phyloP scores from a whole-genome alignment of 2,329 filamentous ascomycete species.

The Epichloe glyceriae region DNA sequence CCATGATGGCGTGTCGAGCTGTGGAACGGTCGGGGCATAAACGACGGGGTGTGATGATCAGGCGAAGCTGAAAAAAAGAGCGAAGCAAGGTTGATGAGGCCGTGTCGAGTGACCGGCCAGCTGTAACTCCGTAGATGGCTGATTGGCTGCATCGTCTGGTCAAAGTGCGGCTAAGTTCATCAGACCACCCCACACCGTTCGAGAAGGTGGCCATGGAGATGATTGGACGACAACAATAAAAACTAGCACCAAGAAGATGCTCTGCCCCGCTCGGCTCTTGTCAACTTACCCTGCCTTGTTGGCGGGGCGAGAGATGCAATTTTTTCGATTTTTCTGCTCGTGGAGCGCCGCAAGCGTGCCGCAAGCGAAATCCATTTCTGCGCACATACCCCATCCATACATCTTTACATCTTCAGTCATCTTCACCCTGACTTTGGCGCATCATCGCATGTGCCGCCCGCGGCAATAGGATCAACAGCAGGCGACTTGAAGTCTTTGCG shows the following conservation, averaged over 20 bases:
- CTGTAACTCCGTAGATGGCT: neutral
- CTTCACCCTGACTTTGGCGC: neutral
- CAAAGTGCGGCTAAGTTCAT: no score
- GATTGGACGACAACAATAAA: no score
- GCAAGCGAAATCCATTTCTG: neutral
- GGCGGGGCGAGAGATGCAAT: neutral
- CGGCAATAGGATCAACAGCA: conserved; percentile 32
- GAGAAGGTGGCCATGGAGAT: no score
- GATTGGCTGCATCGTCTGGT: neutral
- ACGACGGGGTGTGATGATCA: neutral
- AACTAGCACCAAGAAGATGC: neutral
- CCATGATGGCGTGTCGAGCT: conserved; percentile 11
- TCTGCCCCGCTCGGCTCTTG: neutral
- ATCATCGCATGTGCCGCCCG: conserved; percentile 29
- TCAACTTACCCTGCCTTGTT: no score
- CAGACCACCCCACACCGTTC: no score
- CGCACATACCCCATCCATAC: neutral
- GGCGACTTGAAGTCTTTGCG: conserved; percentile 57
- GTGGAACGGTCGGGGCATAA: neutral
- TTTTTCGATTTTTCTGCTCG: neutral
- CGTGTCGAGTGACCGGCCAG: neutral
- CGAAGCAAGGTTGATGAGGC: no score
- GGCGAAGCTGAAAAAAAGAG: neutral
- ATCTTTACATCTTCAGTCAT: neutral
- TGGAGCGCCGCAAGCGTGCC: neutral